Conservation (phyloP, 192 early-diverging fungal genomes). For the Coemansia sp. region DNA sequence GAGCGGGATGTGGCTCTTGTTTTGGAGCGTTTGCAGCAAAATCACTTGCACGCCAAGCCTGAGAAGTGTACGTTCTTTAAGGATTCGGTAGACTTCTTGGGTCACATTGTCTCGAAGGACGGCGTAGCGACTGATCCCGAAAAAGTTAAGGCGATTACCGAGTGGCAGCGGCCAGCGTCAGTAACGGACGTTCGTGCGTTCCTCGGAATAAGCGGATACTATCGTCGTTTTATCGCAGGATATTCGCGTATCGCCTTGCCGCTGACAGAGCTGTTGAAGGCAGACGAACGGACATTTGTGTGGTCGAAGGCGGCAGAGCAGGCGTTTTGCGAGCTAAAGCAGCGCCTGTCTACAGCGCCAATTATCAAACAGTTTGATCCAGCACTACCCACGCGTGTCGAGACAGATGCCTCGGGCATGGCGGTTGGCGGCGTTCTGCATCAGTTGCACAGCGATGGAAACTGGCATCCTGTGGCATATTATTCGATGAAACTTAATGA, state of each 20-base stretch:
- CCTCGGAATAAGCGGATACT: not conserved
- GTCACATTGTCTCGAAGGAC: not conserved
- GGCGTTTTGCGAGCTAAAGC: conserved; percentile 10
- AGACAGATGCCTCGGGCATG: conserved; percentile 15
- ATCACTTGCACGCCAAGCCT: conserved; percentile 7
- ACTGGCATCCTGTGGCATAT: conserved; percentile 11
- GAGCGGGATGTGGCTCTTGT: not conserved
- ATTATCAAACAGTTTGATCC: conserved; percentile 20
- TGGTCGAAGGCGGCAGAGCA: conserved; percentile 4
- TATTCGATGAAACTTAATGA: conserved; percentile 2
- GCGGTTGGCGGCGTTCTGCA: conserved; percentile 16
- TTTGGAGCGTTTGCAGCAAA: not conserved
- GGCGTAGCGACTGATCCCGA: not conserved
- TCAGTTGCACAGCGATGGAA: not conserved
- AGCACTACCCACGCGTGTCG: not conserved
- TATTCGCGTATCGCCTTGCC: conserved; percentile 6
- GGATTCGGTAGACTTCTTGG: conserved; percentile 15
- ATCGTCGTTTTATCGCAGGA: conserved; percentile 1
- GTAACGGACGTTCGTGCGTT: not conserved
- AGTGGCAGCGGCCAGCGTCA: not conserved
- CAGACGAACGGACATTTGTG: not conserved
- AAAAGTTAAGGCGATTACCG: not conserved
- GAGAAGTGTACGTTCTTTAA: conserved; percentile 6
- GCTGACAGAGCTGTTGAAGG: conserved; percentile 13
- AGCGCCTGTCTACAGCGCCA: conserved; percentile 5